Conservation (phyloP, 192 early-diverging fungal genomes). For the Globomyces pollinis-pini region DNA sequence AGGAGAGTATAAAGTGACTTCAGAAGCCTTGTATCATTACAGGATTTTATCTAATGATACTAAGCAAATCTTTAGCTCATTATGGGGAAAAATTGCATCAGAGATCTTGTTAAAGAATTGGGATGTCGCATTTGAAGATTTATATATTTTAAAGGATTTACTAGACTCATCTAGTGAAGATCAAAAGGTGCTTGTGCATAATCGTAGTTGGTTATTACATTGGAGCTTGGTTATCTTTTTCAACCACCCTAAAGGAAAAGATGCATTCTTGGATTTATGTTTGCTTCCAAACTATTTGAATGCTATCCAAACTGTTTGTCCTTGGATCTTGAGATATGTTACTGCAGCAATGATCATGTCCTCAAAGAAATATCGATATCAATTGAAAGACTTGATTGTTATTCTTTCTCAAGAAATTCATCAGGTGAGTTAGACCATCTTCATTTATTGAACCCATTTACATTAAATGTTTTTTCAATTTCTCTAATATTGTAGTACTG, state of each 20-base stretch:
- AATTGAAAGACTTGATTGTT: slow-evolving; percentile 88
- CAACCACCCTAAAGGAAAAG: slow-evolving; percentile 93
- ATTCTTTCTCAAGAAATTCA: no score
- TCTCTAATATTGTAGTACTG: no score
- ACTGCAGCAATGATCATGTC: slow-evolving; percentile 85
- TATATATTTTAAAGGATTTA: slow-evolving; percentile 75
- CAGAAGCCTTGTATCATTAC: no score
- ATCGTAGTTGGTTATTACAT: slow-evolving; percentile 90
- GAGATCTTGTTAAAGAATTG: slow-evolving; percentile 93
- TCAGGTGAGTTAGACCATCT: no score
- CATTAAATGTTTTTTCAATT: no score
- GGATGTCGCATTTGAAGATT: slow-evolving; percentile 86
- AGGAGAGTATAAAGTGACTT: no score
- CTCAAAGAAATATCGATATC: slow-evolving; percentile 73
- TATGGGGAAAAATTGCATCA: slow-evolving; percentile 95
- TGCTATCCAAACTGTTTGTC: slow-evolving; percentile 94
- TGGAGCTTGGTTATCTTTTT: slow-evolving; percentile 98
- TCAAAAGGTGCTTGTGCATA: slow-evolving; percentile 55
- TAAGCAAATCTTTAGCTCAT: no score
- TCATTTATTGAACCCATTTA: no score
- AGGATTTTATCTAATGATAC: no score
- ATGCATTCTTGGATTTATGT: slow-evolving; percentile 90
- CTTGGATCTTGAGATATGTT: slow-evolving; percentile 94
- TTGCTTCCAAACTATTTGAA: slow-evolving; percentile 87
- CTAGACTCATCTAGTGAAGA: slow-evolving; percentile 66